Percentiles rank a stretch among this genome's conserved stretches.
Conservation (phyloP, 1,284 basidiomycete genomes). For the Jaminaea rosea region DNA sequence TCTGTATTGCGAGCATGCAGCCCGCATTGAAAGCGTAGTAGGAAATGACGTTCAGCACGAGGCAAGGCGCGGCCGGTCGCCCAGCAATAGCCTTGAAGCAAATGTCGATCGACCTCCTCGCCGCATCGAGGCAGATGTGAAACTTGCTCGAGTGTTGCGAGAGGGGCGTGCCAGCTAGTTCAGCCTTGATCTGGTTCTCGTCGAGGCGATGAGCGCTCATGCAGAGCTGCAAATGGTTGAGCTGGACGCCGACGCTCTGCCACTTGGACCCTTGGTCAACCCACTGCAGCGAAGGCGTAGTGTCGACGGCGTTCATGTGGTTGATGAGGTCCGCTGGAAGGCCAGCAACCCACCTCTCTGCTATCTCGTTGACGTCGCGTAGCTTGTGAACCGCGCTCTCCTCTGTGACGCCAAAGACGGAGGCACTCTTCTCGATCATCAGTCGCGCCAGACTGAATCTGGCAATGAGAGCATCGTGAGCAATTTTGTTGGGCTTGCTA, state of each 20-base stretch:
- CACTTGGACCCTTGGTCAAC: too few species aligned
- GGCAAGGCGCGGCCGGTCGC: slow-evolving; percentile 7
- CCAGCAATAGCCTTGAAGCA: not conserved
- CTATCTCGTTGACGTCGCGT: too few species aligned
- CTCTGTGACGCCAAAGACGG: not conserved
- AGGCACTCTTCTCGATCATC: not conserved
- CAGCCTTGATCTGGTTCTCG: slow-evolving; percentile 33
- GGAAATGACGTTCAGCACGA: slow-evolving; percentile 24
- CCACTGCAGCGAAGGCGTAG: too few species aligned
- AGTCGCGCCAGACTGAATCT: not conserved
- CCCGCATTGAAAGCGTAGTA: slow-evolving; percentile 33
- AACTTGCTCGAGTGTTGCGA: slow-evolving; percentile 10
- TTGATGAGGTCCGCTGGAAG: not conserved
- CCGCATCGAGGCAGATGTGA: slow-evolving; percentile 3
- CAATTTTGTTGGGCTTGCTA: slow-evolving; percentile 12
- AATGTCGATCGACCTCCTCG: slow-evolving; percentile 6
- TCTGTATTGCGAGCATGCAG: slow-evolving; percentile 25
- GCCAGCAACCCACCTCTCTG: not conserved
- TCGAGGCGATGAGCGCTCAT: slow-evolving; percentile 23
- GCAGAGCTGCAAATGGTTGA: slow-evolving; percentile 7
- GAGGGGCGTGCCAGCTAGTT: slow-evolving; percentile 17
- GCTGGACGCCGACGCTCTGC: too few species aligned
- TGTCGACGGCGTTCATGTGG: too few species aligned
- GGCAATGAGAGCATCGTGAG: slow-evolving; percentile 30
- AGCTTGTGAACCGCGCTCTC: not conserved